Percentiles rank a stretch among this genome's conserved stretches.
Conservation (phyloP, 176 grass and related monocot genomes). For the Eragrostis curvula region DNA sequence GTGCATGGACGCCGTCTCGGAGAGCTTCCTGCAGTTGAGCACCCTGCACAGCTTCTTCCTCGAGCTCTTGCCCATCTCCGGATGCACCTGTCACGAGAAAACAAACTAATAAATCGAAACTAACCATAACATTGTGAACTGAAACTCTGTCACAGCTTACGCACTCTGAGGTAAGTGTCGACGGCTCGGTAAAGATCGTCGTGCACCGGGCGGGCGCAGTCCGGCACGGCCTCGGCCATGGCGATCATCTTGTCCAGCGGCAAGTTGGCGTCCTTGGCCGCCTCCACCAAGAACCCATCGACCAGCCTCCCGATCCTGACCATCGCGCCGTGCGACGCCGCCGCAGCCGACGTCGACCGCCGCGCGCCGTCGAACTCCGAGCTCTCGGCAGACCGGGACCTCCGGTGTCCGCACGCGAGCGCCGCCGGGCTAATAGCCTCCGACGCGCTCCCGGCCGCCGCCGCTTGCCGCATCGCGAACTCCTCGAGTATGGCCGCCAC, state of each 20-base stretch:
- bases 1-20: conserved; percentile 63
- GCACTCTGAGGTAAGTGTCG: conserved; percentile 84
- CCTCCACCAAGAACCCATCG: conserved; percentile 78
- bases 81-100: conserved; percentile 49
- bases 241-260: conserved; percentile 73
- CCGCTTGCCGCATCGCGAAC: conserved; percentile 53
- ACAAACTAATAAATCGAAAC: not conserved
- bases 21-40: conserved; percentile 86
- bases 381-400: conserved; percentile 68
- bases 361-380: conserved; percentile 57
- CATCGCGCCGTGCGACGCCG: conserved; percentile 64
- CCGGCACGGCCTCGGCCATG: conserved; percentile 80
- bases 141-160: not conserved
- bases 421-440: conserved; percentile 38
- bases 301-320: conserved; percentile 73
- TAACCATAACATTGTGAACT: not conserved
- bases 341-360: conserved; percentile 46
- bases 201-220: conserved; percentile 72
- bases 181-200: conserved; percentile 86
- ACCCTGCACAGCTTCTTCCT: conserved; percentile 75
- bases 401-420: conserved; percentile 36
- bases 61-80: conserved; percentile 58
- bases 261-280: conserved; percentile 64
- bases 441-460: conserved; percentile 1
- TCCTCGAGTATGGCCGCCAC: conserved; percentile 64